phyloP scores from a whole-genome alignment of 2,329 filamentous ascomycete species.

The Diaporthe sp. region DNA sequence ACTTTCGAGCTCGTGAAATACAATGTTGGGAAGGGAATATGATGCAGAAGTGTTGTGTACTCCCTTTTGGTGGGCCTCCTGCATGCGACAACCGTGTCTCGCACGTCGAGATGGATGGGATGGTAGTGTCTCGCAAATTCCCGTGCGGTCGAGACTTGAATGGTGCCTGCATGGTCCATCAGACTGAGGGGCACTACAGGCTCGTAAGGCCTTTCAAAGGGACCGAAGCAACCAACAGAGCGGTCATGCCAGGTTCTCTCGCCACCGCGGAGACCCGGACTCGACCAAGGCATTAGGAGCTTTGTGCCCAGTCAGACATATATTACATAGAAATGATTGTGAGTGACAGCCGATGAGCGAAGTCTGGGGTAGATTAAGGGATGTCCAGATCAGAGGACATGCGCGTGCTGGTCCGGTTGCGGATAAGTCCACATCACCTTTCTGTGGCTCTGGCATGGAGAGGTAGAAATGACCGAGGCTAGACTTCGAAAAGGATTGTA shows the following conservation, averaged over 20 bases:
- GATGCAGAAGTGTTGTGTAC: neutral
- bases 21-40: neutral
- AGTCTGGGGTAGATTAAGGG: neutral
- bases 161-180: neutral
- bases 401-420: neutral
- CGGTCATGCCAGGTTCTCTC: neutral
- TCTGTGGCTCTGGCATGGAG: neutral
- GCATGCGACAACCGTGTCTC: slow-evolving; percentile 5
- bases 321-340: neutral
- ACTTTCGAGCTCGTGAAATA: neutral
- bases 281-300: neutral
- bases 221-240: neutral
- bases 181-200: neutral
- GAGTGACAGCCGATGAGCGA: neutral
- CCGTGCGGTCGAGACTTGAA: neutral
- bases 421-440: neutral
- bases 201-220: neutral
- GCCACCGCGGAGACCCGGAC: neutral
- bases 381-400: neutral
- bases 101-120: neutral
- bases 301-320: too few relatives aligned
- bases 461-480: neutral
- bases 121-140: neutral
- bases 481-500: neutral
- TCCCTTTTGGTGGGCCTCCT: slow-evolving; percentile 11